Conservation (phyloP, 805 yeast species). For the Metschnikowia reukaufii region DNA sequence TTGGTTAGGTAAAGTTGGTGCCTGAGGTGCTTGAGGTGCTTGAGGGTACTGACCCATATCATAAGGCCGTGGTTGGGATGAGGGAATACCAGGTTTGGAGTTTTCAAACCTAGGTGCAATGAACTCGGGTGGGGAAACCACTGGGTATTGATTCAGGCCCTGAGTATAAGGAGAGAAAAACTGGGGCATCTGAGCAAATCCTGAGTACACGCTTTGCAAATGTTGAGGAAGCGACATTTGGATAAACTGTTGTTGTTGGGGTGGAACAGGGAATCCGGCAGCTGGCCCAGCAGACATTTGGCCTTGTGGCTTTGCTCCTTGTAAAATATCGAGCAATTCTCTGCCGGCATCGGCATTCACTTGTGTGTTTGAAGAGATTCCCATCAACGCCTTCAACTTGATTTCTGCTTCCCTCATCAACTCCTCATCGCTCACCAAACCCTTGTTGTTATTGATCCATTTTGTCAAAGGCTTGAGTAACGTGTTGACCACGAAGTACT, state of each 20-base stretch:
- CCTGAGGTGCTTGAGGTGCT: neutral
- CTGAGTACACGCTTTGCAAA: conserved; percentile 25
- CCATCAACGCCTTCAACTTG: conserved; percentile 63
- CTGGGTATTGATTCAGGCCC: conserved; percentile 11
- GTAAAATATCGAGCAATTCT: conserved; percentile 65
- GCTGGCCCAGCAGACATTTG: conserved; percentile 8
- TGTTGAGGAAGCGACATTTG: conserved; percentile 36
- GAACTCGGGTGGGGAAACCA: conserved; percentile 18
- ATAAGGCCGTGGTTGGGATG: conserved; percentile 9
- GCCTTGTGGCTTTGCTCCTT: conserved; percentile 27
- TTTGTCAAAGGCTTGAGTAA: conserved; percentile 51
- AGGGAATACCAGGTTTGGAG: conserved; percentile 1
- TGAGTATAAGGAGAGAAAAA: conserved; percentile 14
- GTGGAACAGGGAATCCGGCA: conserved; percentile 6
- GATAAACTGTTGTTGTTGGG: conserved; percentile 18
- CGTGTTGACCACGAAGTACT: conserved; percentile 47
- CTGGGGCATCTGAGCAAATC: conserved; percentile 18
- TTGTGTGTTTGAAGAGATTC: conserved; percentile 43
- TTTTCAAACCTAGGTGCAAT: conserved; percentile 12
- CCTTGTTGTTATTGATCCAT: conserved; percentile 57
- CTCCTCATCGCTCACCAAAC: conserved; percentile 50
- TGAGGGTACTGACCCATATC: neutral
- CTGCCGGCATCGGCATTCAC: conserved; percentile 66
- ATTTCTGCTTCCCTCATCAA: conserved; percentile 63
- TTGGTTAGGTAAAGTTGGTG: conserved; percentile 3